Conservation (phyloP, 805 yeast species). For the Pichia rugopelliculosa region DNA sequence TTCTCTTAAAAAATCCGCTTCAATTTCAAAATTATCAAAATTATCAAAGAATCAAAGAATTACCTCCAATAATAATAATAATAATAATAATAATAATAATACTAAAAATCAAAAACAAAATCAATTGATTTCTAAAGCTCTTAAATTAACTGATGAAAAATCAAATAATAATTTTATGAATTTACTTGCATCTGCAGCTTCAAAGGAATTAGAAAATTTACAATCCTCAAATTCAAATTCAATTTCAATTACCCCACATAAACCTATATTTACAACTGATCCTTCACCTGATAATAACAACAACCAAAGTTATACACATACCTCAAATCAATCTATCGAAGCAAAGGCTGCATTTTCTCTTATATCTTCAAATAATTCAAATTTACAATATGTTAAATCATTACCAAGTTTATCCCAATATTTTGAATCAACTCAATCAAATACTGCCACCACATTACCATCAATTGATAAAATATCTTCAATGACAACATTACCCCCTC, state of each 20-base stretch:
- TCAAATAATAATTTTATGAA: constrained; percentile 29
- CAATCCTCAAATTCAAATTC: constrained; percentile 23
- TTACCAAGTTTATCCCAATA: constrained; percentile 46
- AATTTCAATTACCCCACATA: constrained; percentile 6
- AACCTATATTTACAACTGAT: constrained; percentile 17
- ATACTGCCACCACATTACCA: background rate
- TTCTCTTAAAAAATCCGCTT: constrained; percentile 9
- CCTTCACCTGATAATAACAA: background rate
- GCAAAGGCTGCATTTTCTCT: constrained; percentile 14
- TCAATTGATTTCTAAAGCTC: constrained; percentile 15
- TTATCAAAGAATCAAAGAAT: too few species aligned
- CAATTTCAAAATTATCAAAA: constrained; percentile 13
- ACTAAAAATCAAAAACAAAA: constrained; percentile 24
- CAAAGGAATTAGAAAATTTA: constrained; percentile 43
- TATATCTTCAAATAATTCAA: constrained; percentile 2
- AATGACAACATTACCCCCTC: constrained; percentile 6
- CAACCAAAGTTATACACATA: too few species aligned
- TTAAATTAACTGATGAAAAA: constrained; percentile 6
- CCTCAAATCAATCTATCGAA: constrained; percentile 9
- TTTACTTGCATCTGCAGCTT: constrained; percentile 46
- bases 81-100: constrained; percentile 19
- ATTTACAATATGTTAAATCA: constrained; percentile 38
- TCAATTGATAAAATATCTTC: constrained; percentile 4
- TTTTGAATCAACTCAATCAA: constrained; percentile 23
- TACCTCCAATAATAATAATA: too few species aligned